Conservation (phyloP, 2,329 filamentous ascomycete genomes). For the Rhinocladiella mackenziei region DNA sequence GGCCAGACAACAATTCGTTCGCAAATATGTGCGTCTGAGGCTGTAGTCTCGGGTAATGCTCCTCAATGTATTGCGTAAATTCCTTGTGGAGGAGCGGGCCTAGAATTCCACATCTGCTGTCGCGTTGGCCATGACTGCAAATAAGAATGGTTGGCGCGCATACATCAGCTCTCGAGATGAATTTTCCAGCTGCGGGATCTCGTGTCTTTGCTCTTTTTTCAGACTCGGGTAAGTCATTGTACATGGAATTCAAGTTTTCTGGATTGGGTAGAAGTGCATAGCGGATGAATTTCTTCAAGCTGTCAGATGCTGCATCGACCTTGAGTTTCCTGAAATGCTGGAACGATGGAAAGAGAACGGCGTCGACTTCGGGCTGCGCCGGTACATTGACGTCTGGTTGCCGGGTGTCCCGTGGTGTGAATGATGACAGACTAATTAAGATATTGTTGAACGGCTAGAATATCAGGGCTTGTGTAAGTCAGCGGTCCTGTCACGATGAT, state of each 20-base stretch:
- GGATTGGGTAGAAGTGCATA: slow-evolving; percentile 50
- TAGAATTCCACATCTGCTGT: slow-evolving; percentile 75
- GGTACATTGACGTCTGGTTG: slow-evolving; percentile 20
- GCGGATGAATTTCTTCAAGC: slow-evolving; percentile 44
- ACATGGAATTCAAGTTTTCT: slow-evolving; percentile 53
- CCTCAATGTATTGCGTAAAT: slow-evolving; percentile 51
- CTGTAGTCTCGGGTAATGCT: neutral
- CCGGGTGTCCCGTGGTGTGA: slow-evolving; percentile 38
- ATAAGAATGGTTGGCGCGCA: slow-evolving; percentile 61
- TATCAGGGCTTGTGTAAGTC: slow-evolving; percentile 23
- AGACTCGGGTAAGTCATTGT: slow-evolving; percentile 54
- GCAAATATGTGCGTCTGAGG: neutral
- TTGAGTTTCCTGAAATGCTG: slow-evolving; percentile 65
- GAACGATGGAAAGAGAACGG: slow-evolving; percentile 78
- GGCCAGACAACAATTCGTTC: too few relatives aligned
- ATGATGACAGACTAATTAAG: slow-evolving; percentile 71
- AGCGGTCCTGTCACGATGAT: slow-evolving; percentile 12
- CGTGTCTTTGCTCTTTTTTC: slow-evolving; percentile 51
- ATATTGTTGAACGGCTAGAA: slow-evolving; percentile 79
- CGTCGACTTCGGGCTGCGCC: slow-evolving; percentile 49
- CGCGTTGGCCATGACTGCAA: slow-evolving; percentile 80
- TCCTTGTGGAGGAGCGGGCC: slow-evolving; percentile 68
- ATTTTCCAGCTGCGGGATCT: slow-evolving; percentile 54
- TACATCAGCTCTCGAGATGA: slow-evolving; percentile 34
- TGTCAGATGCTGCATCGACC: slow-evolving; percentile 38